Percentiles rank a stretch among this genome's conserved stretches.
phyloP scores from a whole-genome alignment of 1,284 basidiomycete species.

The Ustilago hordei region DNA sequence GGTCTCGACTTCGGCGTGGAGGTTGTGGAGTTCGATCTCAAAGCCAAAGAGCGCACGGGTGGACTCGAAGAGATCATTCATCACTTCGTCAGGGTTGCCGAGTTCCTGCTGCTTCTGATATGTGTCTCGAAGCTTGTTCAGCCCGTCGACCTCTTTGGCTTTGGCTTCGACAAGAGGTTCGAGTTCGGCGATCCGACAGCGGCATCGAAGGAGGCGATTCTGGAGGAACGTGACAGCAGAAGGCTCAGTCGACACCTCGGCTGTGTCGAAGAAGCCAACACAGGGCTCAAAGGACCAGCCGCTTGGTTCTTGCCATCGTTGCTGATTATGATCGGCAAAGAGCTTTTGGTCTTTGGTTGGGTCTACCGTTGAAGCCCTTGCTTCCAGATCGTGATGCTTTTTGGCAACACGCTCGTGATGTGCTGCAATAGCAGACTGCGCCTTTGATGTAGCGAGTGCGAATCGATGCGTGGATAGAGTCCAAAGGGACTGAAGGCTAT shows the following conservation, averaged over 20 bases:
- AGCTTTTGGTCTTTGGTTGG: constrained; percentile 35
- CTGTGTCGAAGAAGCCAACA: constrained; percentile 58
- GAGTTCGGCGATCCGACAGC: constrained; percentile 42
- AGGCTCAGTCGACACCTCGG: constrained; percentile 50
- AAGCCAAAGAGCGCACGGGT: constrained; percentile 26
- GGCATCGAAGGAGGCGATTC: constrained; percentile 49
- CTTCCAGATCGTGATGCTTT: constrained; percentile 26
- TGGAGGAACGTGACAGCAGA: constrained; percentile 48
- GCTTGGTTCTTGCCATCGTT: constrained; percentile 50
- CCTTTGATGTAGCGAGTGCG: constrained; percentile 17
- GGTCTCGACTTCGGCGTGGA: constrained; percentile 45
- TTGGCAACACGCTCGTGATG: constrained; percentile 35
- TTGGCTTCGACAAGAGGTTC: constrained; percentile 43
- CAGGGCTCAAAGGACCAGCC: constrained; percentile 58
- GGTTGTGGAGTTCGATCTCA: constrained; percentile 43
- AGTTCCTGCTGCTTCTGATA: constrained; percentile 44
- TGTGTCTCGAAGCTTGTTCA: constrained; percentile 52
- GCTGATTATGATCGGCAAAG: constrained; percentile 52
- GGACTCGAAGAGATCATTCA: constrained; percentile 55
- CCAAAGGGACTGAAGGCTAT: constrained; percentile 54
- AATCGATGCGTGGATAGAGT: constrained; percentile 41
- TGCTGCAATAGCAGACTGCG: constrained; percentile 18
- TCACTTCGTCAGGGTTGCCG: constrained; percentile 55
- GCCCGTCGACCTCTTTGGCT: constrained; percentile 43
- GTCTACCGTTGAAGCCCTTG: constrained; percentile 27